A percentile compares a stretch with the other conserved stretches of the same genome.
These are phyloP conservation scores for Vanrija sp. DNA, from an alignment of 1,284 basidiomycete species.

Conservation along the genomic window DNA sequence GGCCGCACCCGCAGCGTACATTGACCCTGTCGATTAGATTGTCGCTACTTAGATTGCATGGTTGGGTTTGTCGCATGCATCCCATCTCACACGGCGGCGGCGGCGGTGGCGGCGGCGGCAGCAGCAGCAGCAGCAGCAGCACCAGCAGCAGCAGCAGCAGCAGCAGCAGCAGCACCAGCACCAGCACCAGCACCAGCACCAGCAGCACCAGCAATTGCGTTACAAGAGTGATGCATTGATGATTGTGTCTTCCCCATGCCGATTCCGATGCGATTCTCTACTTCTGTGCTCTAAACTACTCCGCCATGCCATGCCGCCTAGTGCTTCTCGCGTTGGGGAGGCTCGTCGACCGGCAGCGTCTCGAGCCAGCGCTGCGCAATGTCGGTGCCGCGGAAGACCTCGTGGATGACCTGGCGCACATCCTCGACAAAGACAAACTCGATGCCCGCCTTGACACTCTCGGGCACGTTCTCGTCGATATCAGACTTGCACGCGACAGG, in stretches of 20 bases:
- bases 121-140: no score
- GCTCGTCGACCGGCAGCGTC: constrained; percentile 45
- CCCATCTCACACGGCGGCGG: no score
- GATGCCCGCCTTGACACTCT: constrained; percentile 89
- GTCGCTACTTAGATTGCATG: background rate
- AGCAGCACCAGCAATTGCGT: no score
- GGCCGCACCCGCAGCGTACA: background rate
- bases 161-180: no score
- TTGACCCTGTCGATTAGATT: constrained; percentile 6
- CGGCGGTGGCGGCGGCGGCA: no score
- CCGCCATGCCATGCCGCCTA: background rate
- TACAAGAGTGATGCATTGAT: no score
- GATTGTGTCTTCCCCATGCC: no score
- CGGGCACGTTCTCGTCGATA: constrained; percentile 92
- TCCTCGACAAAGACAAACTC: constrained; percentile 87
- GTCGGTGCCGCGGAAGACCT: constrained; percentile 69
- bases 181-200: no score
- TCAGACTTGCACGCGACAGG: constrained; percentile 83
- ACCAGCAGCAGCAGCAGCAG: no score
- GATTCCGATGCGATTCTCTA: background rate
- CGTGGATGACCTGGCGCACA: constrained; percentile 76
- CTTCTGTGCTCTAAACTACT: background rate
- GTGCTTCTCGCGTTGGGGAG: constrained; percentile 21
- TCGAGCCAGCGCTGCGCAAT: constrained; percentile 66
- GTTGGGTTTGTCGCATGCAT: background rate